These are phyloP conservation scores for Alternaria incomplexa DNA, from an alignment of 2,329 filamentous ascomycete species.

Conservation along the genomic window DNA sequence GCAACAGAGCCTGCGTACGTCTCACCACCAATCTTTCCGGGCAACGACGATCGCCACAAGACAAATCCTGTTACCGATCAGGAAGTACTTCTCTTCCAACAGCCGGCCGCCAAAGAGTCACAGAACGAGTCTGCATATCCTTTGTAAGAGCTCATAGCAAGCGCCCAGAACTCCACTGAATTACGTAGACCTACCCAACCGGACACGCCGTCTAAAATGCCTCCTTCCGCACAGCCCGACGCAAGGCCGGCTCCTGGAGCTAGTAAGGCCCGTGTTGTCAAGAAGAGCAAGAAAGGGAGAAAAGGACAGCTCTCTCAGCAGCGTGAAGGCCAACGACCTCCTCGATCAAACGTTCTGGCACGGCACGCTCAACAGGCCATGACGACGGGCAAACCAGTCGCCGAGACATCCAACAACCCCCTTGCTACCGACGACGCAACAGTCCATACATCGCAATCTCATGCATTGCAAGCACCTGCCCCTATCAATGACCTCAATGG, in stretches of 20 bases:
- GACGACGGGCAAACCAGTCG: neutral
- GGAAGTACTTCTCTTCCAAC: neutral
- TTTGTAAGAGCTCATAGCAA: neutral
- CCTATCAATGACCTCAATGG: neutral
- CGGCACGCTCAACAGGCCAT: neutral
- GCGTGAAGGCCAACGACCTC: slow-evolving; percentile 2
- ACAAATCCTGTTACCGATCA: neutral
- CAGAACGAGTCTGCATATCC: neutral
- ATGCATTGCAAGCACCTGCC: neutral
- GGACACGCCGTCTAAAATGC: neutral
- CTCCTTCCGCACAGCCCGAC: neutral
- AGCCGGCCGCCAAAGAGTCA: neutral
- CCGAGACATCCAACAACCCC: neutral
- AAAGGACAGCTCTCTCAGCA: slow-evolving; percentile 1
- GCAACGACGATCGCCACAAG: neutral
- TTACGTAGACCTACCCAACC: neutral
- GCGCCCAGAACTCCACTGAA: neutral
- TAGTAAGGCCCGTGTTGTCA: neutral
- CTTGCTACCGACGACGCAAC: neutral
- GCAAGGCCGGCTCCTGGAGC: neutral
- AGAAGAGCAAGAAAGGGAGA: slow-evolving; percentile 1
- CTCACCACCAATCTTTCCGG: neutral
- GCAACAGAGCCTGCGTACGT: neutral
- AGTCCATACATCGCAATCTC: neutral
- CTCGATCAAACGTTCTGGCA: neutral